These are phyloP conservation scores for Anaeramoeba flamelloides DNA, from an alignment of 78 protist species.

Conservation along the genomic window DNA sequence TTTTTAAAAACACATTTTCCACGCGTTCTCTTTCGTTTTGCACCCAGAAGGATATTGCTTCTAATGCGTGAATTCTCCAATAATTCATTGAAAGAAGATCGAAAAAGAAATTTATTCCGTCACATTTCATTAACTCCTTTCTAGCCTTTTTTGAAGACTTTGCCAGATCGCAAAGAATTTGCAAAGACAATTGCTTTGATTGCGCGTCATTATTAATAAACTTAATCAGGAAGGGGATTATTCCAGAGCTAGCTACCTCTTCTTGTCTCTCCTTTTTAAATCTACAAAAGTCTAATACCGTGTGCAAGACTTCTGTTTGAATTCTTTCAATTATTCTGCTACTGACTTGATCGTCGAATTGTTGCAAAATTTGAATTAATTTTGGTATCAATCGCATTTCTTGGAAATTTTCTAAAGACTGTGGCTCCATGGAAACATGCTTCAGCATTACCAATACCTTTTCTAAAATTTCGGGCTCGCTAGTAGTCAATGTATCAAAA, in stretches of 20 bases:
- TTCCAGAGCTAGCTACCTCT: constrained; percentile 55
- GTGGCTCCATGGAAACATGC: too few species aligned
- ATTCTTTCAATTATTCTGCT: too few species aligned
- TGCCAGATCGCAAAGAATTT: constrained; percentile 63
- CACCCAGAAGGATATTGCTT: constrained; percentile 53
- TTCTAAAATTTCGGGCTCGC: too few species aligned
- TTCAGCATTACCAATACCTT: too few species aligned
- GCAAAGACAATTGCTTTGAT: constrained; percentile 54
- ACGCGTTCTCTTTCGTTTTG: too few species aligned
- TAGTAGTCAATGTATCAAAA: too few species aligned
- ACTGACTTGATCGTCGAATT: too few species aligned
- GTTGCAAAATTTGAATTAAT: too few species aligned
- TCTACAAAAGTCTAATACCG: constrained; percentile 60
- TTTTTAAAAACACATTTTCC: too few species aligned
- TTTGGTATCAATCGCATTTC: too few species aligned
- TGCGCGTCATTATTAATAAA: constrained; percentile 30
- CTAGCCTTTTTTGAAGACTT: constrained; percentile 41
- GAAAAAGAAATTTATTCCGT: constrained; percentile 44
- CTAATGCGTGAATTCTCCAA: constrained; percentile 57
- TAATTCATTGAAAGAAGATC: constrained; percentile 25
- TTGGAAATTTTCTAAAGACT: too few species aligned
- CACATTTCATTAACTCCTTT: constrained; percentile 34
- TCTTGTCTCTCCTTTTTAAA: constrained; percentile 58
- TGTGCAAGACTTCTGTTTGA: too few species aligned
- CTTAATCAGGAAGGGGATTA: constrained; percentile 40